phyloP scores from a whole-genome alignment of 2,329 filamentous ascomycete genomes.

The Nemania bipapillata region DNA sequence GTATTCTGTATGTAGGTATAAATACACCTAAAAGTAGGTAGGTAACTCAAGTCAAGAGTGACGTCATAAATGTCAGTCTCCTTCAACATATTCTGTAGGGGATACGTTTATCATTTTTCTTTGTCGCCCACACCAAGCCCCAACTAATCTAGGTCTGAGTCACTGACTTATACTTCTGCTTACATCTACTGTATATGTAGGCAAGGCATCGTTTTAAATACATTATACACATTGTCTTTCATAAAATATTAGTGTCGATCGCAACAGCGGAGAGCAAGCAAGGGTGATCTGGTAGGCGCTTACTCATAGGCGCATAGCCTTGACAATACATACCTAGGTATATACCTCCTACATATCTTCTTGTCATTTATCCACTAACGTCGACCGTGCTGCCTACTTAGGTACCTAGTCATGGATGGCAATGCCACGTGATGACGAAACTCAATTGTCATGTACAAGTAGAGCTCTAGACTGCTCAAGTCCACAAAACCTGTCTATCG shows the following conservation, averaged over 20 bases:
- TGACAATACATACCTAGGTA: too few species aligned
- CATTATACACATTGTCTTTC: not conserved
- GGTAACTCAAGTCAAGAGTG: slow-evolving; percentile 7
- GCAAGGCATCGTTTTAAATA: too few species aligned
- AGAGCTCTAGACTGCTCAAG: slow-evolving; percentile 1
- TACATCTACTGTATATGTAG: too few species aligned
- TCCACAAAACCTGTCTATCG: slow-evolving; percentile 1
- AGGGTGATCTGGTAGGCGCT: not conserved
- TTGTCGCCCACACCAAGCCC: not conserved
- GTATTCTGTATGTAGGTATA: not conserved
- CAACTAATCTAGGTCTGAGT: not conserved
- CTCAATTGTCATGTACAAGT: slow-evolving; percentile 13
- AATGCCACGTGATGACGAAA: slow-evolving; percentile 48
- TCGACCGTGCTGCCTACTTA: too few species aligned
- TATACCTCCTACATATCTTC: too few species aligned
- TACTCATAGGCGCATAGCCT: too few species aligned
- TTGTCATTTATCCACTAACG: too few species aligned
- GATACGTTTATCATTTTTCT: not conserved
- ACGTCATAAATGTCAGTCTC: slow-evolving; percentile 34
- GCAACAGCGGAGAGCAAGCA: not conserved
- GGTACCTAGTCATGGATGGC: too few species aligned
- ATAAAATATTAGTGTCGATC: not conserved
- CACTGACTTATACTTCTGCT: too few species aligned
- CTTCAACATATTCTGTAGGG: not conserved
- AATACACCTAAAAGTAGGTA: not conserved